Evolutionary conservation across 2,329 filamentous ascomycete species (phyloP).

Genomic region (Aureobasidium sp.): DNA sequence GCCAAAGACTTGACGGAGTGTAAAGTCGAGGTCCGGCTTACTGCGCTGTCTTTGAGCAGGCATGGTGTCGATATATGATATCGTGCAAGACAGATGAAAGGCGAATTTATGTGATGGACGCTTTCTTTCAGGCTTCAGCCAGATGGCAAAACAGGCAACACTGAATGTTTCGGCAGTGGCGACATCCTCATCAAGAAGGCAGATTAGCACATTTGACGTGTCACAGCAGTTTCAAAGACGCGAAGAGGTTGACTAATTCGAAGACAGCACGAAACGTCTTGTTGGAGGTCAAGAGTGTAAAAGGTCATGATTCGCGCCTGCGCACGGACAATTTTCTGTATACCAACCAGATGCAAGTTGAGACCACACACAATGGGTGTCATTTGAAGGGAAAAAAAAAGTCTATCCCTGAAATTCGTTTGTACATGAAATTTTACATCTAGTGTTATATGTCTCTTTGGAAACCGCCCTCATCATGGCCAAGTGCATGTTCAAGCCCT

Average conservation of each 20-base stretch:
- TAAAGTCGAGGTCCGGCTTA: conserved; percentile 30
- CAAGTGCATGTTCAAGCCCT: neutral
- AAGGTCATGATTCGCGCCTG: neutral
- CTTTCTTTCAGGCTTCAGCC: conserved; percentile 8
- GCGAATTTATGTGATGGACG: neutral
- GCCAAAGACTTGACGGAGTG: conserved; percentile 31
- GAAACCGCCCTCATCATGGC: neutral
- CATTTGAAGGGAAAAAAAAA: no score
- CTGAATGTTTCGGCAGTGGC: neutral
- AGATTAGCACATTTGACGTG: neutral
- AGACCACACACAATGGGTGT: no score
- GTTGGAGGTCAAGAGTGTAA: no score
- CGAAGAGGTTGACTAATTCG: no score
- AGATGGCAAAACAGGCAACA: conserved; percentile 13
- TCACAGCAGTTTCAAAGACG: neutral
- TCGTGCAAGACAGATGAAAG: neutral
- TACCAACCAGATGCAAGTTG: neutral
- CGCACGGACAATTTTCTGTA: neutral
- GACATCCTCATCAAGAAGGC: neutral
- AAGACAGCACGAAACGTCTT: no score
- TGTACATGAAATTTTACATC: conserved; percentile 11
- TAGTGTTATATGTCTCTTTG: conserved; percentile 8
- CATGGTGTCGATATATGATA: conserved; percentile 11
- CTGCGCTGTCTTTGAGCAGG: conserved; percentile 12
- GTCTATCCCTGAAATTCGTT: conserved; percentile 6